Percentiles rank a stretch among this genome's conserved stretches.
Conservation (phyloP, 441 rosid genomes). For the California macrophylla region DNA sequence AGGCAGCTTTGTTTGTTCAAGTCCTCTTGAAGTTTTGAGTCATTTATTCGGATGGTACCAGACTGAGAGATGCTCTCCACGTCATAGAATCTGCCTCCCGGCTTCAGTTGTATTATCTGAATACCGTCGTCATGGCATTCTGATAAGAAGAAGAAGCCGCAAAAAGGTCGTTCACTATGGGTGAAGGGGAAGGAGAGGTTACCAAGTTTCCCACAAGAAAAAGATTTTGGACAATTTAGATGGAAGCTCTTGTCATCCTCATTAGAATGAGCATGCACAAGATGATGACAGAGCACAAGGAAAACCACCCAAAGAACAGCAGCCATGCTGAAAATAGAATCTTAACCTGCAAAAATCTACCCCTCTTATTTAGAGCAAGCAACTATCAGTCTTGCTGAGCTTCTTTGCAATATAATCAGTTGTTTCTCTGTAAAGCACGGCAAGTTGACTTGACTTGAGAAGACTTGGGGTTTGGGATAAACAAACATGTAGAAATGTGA, state of each 20-base stretch:
- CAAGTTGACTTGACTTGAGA: neutral
- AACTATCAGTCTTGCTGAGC: neutral
- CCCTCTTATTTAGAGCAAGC: neutral
- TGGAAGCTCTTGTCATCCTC: neutral
- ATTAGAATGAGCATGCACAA: slow-evolving; percentile 4
- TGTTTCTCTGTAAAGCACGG: neutral
- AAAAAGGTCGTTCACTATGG: slow-evolving; percentile 8
- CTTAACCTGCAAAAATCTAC: neutral
- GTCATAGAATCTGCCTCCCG: slow-evolving; percentile 17
- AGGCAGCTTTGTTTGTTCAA: slow-evolving; percentile 2
- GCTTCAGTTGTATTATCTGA: slow-evolving; percentile 23
- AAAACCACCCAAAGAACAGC: neutral
- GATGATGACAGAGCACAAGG: neutral
- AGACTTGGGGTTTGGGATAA: slow-evolving; percentile 1
- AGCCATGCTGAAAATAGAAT: neutral
- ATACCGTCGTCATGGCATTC: slow-evolving; percentile 13
- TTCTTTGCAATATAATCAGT: neutral
- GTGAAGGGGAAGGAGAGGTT: slow-evolving; percentile 25
- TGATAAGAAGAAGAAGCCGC: slow-evolving; percentile 25
- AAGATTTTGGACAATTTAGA: neutral
- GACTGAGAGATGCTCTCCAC: slow-evolving; percentile 25
- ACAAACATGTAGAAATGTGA: neutral
- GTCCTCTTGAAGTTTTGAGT: slow-evolving; percentile 16
- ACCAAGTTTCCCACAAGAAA: slow-evolving; percentile 23
- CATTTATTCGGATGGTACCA: slow-evolving; percentile 19